Conservation (phyloP, 805 yeast genomes). For the baker's yeast (Saccharomyces cerevisiae) region DNA sequence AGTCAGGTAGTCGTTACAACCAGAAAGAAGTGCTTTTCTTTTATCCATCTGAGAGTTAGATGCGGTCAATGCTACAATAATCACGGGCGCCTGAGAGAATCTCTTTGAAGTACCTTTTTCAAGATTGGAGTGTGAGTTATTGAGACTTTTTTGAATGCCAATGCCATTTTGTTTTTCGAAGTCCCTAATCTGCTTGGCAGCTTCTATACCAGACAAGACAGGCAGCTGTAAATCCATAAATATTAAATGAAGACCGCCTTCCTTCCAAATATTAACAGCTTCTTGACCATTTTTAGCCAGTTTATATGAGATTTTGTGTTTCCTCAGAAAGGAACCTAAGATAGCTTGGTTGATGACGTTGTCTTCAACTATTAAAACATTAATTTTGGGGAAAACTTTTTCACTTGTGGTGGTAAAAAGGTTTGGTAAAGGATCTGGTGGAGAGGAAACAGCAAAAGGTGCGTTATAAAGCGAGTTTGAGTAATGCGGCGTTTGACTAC, state of each 20-base stretch:
- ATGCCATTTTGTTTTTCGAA: conserved; percentile 73
- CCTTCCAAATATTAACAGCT: conserved; percentile 89
- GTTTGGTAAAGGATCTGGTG: neutral
- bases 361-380: conserved; percentile 91
- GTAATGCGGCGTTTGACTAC: neutral
- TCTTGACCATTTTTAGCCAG: conserved; percentile 92
- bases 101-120: neutral
- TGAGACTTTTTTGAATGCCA: conserved; percentile 35
- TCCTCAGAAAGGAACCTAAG: conserved; percentile 77
- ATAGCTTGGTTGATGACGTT: conserved; percentile 89
- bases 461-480: neutral
- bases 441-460: neutral
- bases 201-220: conserved; percentile 91
- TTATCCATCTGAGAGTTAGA: conserved; percentile 78
- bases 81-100: conserved; percentile 66
- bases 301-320: conserved; percentile 74
- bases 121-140: neutral
- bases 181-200: conserved; percentile 82
- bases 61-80: conserved; percentile 94
- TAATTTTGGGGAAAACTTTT: conserved; percentile 78
- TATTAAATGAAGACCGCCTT: conserved; percentile 89
- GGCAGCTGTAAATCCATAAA: conserved; percentile 97
- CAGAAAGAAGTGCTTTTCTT: conserved; percentile 88
- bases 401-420: conserved; percentile 26
- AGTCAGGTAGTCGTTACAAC: conserved; percentile 93